A percentile compares a stretch with the other conserved stretches of the same genome.
These are phyloP conservation scores for Cercospora sp. DNA, from an alignment of 2,329 filamentous ascomycete species.

Conservation along the genomic window DNA sequence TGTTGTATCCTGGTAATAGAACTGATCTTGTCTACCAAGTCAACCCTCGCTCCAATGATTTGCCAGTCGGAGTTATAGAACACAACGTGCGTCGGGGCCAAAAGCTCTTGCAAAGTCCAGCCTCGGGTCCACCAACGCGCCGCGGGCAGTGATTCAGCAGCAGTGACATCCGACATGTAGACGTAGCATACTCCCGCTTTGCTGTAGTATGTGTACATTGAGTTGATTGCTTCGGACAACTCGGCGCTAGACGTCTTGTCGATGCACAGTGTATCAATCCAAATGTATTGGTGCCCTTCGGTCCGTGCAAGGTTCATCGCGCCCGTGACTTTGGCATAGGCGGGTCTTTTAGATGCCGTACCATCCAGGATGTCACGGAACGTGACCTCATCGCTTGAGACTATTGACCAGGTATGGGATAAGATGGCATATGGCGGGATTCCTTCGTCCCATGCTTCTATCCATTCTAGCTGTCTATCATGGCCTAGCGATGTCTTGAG, in stretches of 20 bases:
- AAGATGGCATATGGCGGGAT: not conserved
- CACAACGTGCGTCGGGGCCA: not conserved
- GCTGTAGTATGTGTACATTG: not conserved
- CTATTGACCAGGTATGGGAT: not conserved
- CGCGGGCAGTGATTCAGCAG: not conserved
- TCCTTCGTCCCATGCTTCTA: not conserved
- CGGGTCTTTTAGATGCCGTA: not conserved
- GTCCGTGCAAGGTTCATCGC: not conserved
- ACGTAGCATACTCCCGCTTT: not conserved
- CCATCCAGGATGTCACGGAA: not conserved
- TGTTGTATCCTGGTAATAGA: not conserved
- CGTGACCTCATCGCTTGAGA: not conserved
- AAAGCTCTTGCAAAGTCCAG: not conserved
- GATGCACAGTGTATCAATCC: not conserved
- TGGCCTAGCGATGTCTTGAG: not conserved
- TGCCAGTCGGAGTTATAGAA: not conserved
- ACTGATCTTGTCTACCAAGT: not conserved
- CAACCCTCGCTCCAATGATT: not conserved
- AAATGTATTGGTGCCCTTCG: not conserved
- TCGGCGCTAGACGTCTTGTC: not conserved
- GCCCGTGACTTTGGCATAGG: not conserved
- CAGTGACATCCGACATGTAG: not conserved
- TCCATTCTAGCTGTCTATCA: not conserved
- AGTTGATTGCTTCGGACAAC: not conserved
- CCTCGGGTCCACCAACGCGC: not conserved